Percentiles rank a stretch among this genome's conserved stretches.
Evolutionary conservation across 441 rosid species (phyloP).

Genomic region (Mallotus repandus): DNA sequence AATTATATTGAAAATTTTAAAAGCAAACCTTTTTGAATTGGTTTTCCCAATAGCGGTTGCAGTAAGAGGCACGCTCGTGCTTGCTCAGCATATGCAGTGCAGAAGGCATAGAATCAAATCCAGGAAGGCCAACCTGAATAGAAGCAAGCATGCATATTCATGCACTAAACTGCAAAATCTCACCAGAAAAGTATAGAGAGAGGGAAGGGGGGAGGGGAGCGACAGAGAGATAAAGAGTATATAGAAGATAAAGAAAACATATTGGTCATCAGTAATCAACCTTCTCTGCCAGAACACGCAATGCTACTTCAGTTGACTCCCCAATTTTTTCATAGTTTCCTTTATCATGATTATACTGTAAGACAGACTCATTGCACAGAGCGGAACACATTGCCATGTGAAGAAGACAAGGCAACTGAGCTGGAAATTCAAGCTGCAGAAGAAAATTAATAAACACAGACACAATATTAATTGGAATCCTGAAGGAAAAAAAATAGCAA

Average conservation of each 20-base stretch:
- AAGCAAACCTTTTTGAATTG: conserved; percentile 85
- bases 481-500: conserved; percentile 1
- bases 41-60: conserved; percentile 96
- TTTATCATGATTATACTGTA: conserved; percentile 97
- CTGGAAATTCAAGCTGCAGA: conserved; percentile 88
- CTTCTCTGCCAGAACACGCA: conserved; percentile 95
- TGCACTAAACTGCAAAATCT: neutral
- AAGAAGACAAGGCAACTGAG: conserved; percentile 94
- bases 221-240: neutral
- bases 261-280: conserved; percentile 37
- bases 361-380: conserved; percentile 90
- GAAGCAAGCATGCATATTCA: conserved; percentile 21
- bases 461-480: conserved; percentile 18
- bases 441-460: conserved; percentile 26
- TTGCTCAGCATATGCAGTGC: conserved; percentile 88
- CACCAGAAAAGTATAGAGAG: neutral
- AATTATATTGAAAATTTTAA: conserved; percentile 6
- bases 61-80: conserved; percentile 97
- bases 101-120: conserved; percentile 98
- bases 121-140: conserved; percentile 98
- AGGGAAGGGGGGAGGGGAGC: neutral
- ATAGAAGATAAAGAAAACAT: neutral
- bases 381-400: conserved; percentile 96
- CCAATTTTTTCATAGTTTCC: conserved; percentile 94
- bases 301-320: conserved; percentile 99